phyloP scores from a whole-genome alignment of 306 rosid species.

The Malus fusca region DNA sequence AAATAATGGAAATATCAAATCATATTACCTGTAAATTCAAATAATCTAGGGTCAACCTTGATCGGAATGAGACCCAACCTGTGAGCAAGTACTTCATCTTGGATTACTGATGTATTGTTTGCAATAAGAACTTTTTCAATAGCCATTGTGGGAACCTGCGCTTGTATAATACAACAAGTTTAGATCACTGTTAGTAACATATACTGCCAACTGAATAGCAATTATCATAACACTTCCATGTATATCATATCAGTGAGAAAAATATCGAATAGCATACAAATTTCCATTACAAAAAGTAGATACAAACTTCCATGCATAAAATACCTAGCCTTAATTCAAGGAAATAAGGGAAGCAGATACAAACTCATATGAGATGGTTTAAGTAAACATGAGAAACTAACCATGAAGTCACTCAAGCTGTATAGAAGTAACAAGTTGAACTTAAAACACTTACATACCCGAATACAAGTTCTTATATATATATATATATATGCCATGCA shows the following conservation, averaged over 20 bases:
- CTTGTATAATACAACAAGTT: neutral
- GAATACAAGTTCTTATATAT: neutral
- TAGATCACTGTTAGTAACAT: neutral
- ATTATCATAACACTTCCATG: neutral
- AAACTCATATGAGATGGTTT: neutral
- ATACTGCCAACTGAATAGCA: neutral
- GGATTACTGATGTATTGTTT: conserved; percentile 74
- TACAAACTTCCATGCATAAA: too few species aligned
- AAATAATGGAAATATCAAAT: neutral
- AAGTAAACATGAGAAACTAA: neutral
- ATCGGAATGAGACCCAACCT: conserved; percentile 93
- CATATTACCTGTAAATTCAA: conserved; percentile 71
- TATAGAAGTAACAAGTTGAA: neutral
- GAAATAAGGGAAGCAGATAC: too few species aligned
- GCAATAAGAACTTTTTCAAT: conserved; percentile 84
- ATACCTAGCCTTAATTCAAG: neutral
- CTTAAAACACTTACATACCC: neutral
- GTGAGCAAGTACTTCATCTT: conserved; percentile 95
- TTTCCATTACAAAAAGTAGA: too few species aligned
- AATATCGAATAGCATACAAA: too few species aligned
- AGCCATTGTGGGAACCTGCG: conserved; percentile 96
- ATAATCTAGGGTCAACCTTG: conserved; percentile 77
- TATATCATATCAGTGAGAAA: too few species aligned
- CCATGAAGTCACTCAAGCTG: neutral
- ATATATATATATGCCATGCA: neutral